Base-by-base conservation (phyloP, 352 stramenopile genomes). In the Pythium aquatile region DNA sequence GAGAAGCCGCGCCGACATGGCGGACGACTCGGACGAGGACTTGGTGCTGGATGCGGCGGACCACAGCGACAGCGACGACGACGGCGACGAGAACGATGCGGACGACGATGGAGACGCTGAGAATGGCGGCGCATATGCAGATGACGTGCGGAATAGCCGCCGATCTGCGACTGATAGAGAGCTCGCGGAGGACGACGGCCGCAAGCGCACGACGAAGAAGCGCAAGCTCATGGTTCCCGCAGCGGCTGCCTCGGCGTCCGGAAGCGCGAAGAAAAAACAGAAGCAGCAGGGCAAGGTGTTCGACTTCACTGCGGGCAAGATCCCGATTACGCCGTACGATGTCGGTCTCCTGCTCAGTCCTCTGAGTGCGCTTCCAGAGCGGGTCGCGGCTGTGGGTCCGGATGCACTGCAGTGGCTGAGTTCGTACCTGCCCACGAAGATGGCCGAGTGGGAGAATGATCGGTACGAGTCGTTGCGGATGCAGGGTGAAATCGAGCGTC, bases 361-460 rank as follows among this genome's bases (percentile, higher is more conserved):
- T 20, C 59, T 93, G 42, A 92, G 83, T 30, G 76, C 82, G 40
- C 63, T 93, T 0, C 81, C 85, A 4, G 85, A 89, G 28, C 74
- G 73, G 55, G 79, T 90, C n/a, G 79, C 81, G 37, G 85, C 82
- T 1, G 72, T 89, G n/a, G 80, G 76, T 8, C 79, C 81, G 4
- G 68, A 69, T 62, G 77, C 79, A n/a, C 58, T 90, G 37, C 85
- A 93, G 57, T 93, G 85, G 85, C 75, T 92, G 58, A 74, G 74
- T 29, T 83, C 79, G 20, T 87, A 87, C 65, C 46, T 91, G 47
- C 85, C 85, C 26, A 75, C 79, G 58, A 81, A 87, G 37, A 88
- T 93, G 78, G 64, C 73, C 28, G 83, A 93, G 28, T 92, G 82
- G 85, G 85, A 93, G 62, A 65, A 89, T 60, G 85, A 93, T 24